Evolutionary conservation across 345 rosid genomes (phyloP), one percentile per base, ranked within the genome.

Genomic region (Eucalyptus rudis): DNA sequence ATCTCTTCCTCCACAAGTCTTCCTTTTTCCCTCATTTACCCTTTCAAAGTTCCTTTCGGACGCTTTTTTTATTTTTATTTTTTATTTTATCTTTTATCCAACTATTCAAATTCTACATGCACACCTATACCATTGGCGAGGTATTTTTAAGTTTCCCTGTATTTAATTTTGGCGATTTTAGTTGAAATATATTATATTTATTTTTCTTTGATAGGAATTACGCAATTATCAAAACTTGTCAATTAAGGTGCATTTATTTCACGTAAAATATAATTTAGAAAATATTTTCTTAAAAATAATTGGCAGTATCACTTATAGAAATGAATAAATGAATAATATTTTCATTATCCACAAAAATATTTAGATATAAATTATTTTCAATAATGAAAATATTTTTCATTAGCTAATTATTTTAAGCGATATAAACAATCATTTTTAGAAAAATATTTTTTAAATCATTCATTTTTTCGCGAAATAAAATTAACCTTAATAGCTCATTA

Each of bases 401-500:
- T 52, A 52, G 8, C 25, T 52, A 52, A 52, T 52, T 52, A 52
- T 52, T 52, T 52, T 20, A 52, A 52, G 10, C 1, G 0, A 52
- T 52, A 52, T 52, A 20, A 52, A 19, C 0, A 20, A 52, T 52
- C 0, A 52, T 52, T 52, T 52, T 52, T 7, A 52, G 25, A 0
- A 56, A 56, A 56, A 0, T 56, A 2, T 10, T 56, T 56, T 56
- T 22, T 29, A 24, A 56, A 24, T 56, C 0, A 24, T 56, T 56
- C 12, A 24, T 56, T 56, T 56, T 24, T 56, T 24, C 1, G 3
- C 0, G 3, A 24, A 56, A 56, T 10, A 56, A 56, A 56, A 4
- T 0, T 1, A 24, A 10, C 0, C 1, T 56, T 24, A 36, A 19
- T 10, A 43, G 19, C 25, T 36, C 83, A 5, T 71, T 71, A 20